Percentiles rank a stretch among this genome's conserved stretches.
Evolutionary conservation across 2,329 filamentous ascomycete genomes (phyloP).

Genomic region (Ramularia endophylla): DNA sequence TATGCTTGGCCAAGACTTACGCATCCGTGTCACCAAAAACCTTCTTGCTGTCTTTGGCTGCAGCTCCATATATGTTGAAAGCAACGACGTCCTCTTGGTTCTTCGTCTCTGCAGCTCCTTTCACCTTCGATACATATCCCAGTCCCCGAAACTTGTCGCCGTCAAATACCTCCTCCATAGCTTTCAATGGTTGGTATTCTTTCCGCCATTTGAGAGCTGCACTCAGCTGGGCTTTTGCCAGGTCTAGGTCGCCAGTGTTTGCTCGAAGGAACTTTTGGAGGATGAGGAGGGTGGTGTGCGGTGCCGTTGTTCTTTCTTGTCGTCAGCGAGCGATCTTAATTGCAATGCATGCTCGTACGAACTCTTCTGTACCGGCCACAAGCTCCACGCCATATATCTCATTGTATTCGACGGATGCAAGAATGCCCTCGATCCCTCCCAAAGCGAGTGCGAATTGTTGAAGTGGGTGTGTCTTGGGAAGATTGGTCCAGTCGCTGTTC

Average conservation of each 20-base stretch:
- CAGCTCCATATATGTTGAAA: conserved; percentile 88
- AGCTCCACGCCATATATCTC: conserved; percentile 88
- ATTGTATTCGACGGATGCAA: conserved; percentile 53
- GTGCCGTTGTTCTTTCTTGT: conserved; percentile 28
- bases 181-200: conserved; percentile 62
- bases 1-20: conserved; percentile 47
- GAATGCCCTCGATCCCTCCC: conserved; percentile 41
- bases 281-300: conserved; percentile 74
- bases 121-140: conserved; percentile 74
- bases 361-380: conserved; percentile 22
- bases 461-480: conserved; percentile 23
- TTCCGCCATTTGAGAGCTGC: conserved; percentile 80
- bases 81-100: conserved; percentile 64
- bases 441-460: conserved; percentile 51
- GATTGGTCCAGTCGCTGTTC: conserved; percentile 18
- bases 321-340: conserved; percentile 6
- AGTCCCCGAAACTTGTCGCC: conserved; percentile 67
- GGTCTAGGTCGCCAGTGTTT: conserved; percentile 68
- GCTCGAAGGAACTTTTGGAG: conserved; percentile 92
- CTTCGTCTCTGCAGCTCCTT: conserved; percentile 46
- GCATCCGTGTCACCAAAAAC: conserved; percentile 79
- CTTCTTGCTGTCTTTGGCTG: conserved; percentile 69
- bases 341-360: conserved; percentile 4
- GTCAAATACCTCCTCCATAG: conserved; percentile 57
- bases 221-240: conserved; percentile 70